Evolutionary conservation across 305 asterid genomes (phyloP).

Genomic region (Fraxinus xanthoxyloides): DNA sequence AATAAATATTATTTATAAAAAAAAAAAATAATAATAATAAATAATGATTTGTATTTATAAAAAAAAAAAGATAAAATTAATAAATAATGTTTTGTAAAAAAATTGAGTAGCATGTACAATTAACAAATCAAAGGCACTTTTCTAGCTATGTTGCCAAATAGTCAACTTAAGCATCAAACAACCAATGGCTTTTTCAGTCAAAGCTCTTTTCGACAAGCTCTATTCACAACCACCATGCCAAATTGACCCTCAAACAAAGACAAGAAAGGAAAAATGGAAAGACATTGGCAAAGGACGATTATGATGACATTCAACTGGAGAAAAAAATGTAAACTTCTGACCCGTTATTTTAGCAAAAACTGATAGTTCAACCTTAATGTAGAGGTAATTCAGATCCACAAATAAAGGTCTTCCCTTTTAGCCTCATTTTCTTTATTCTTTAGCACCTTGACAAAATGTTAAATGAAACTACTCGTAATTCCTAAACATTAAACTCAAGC

Average conservation of each 20-base stretch:
- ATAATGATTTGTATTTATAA: neutral
- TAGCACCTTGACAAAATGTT: neutral
- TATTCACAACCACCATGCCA: neutral
- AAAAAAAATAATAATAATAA: neutral
- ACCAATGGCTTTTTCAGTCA: too few relatives aligned
- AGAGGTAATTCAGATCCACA: neutral
- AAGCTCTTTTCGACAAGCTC: neutral
- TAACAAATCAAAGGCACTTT: neutral
- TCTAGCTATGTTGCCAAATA: too few relatives aligned
- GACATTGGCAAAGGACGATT: neutral
- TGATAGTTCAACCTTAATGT: neutral
- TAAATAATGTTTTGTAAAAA: neutral
- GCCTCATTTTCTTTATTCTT: neutral
- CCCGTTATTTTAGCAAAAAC: neutral
- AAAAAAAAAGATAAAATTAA: neutral
- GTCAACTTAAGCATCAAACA: neutral
- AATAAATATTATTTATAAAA: neutral
- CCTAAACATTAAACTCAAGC: neutral
- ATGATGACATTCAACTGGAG: neutral
- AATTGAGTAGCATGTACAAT: neutral
- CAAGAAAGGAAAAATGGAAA: neutral
- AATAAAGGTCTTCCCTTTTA: slow-evolving; percentile 3
- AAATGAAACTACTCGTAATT: slow-evolving; percentile 1
- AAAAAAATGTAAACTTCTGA: neutral
- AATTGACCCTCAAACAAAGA: neutral